These are phyloP conservation scores for Epichloe aotearoae DNA, from an alignment of 2,329 filamentous ascomycete species.

Conservation along the genomic window DNA sequence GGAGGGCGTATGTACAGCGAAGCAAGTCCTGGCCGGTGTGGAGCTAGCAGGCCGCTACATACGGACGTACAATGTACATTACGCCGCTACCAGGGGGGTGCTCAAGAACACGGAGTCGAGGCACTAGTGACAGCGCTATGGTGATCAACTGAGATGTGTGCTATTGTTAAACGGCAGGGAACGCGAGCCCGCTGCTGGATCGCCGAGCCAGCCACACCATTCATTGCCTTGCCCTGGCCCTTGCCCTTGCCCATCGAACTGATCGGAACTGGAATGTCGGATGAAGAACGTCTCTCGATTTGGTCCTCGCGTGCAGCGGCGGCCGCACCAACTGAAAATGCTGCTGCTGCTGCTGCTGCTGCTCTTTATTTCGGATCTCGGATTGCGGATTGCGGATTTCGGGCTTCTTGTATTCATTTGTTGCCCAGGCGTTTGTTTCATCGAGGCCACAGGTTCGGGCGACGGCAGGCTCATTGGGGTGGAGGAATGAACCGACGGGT, in stretches of 20 bases:
- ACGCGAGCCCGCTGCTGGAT: constrained; percentile 1
- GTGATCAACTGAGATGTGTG: constrained; percentile 1
- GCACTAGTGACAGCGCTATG: constrained; percentile 1
- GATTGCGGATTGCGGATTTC: neutral
- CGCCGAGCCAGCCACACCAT: neutral
- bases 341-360: neutral
- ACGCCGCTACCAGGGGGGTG: neutral
- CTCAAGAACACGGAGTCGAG: neutral
- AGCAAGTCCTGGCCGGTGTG: neutral
- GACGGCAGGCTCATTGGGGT: neutral
- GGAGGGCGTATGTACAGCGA: neutral
- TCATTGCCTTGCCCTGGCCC: neutral
- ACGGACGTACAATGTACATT: no score
- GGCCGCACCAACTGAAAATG: neutral
- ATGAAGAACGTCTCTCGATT: constrained; percentile 2
- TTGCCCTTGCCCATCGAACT: neutral
- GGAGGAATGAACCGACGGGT: neutral
- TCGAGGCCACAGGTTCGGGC: neutral
- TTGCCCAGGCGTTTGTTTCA: neutral
- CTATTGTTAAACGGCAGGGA: neutral
- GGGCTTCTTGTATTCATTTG: neutral
- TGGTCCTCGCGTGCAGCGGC: neutral
- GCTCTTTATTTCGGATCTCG: neutral
- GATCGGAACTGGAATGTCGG: constrained; percentile 1
- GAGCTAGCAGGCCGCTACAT: neutral